These are phyloP conservation scores for Boehmeria nivea DNA, from an alignment of 306 rosid genomes.

Conservation along the genomic window DNA sequence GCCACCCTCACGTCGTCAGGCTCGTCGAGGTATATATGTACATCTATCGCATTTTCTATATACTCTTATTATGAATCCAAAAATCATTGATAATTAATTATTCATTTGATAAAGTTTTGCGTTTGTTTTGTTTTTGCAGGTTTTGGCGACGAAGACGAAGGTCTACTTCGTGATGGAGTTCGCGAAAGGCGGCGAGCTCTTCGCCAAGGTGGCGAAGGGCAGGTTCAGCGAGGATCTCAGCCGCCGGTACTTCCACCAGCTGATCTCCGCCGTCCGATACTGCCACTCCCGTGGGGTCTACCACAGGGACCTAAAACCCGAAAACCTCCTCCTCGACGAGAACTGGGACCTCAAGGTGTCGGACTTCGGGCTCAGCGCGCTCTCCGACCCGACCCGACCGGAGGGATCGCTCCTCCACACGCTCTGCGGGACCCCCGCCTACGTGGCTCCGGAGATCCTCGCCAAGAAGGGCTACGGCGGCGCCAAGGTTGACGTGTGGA, in stretches of 20 bases:
- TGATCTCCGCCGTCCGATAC: conserved; percentile 64
- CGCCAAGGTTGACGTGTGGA: conserved; percentile 70
- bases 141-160: conserved; percentile 70
- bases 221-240: conserved; percentile 50
- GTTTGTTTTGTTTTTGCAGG: no score
- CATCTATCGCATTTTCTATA: no score
- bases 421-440: conserved; percentile 80
- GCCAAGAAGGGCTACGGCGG: conserved; percentile 73
- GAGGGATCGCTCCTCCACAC: conserved; percentile 66
- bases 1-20: conserved; percentile 53
- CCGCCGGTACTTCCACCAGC: conserved; percentile 64
- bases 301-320: conserved; percentile 88
- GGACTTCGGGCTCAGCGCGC: conserved; percentile 79
- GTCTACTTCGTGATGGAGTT: conserved; percentile 73
- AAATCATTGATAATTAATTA: no score
- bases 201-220: conserved; percentile 34
- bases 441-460: conserved; percentile 83
- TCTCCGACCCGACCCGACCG: conserved; percentile 40
- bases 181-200: conserved; percentile 76
- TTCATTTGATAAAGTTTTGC: no score
- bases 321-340: conserved; percentile 67
- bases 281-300: conserved; percentile 64
- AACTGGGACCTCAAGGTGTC: conserved; percentile 51
- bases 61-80: no score
- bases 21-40: conserved; percentile 66